Conservation (phyloP, 2,329 filamentous ascomycete genomes). For the Fusarium haematococcum region DNA sequence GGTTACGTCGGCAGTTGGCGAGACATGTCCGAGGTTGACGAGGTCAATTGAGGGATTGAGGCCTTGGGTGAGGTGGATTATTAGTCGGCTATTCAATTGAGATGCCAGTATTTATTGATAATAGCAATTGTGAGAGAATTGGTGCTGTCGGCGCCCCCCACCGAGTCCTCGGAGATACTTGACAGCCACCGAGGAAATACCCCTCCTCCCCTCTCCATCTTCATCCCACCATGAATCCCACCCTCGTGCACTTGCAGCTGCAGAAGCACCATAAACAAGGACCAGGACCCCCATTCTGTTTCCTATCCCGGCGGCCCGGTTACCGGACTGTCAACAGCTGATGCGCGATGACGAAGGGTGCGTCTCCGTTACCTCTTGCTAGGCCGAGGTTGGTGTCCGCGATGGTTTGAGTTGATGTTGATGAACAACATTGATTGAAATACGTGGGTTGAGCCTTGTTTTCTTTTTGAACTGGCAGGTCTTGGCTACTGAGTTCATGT, state of each 20-base stretch:
- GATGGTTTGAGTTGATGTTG: not conserved
- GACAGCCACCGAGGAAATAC: not conserved
- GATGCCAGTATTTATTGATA: not conserved
- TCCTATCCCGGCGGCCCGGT: not conserved
- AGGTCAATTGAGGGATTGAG: not conserved
- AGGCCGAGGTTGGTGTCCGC: not conserved
- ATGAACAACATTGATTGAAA: not conserved
- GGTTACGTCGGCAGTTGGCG: constrained; percentile 24
- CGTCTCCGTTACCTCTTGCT: not conserved
- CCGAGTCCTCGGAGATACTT: not conserved
- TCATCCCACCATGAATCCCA: not conserved
- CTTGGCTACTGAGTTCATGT: not conserved
- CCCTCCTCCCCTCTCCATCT: not conserved
- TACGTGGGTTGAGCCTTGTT: not conserved
- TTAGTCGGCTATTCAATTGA: not conserved
- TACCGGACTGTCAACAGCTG: not conserved
- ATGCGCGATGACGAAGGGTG: not conserved
- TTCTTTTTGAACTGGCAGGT: not conserved
- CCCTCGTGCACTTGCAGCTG: not conserved
- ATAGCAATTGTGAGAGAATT: not conserved
- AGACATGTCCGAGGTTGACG: constrained; percentile 21
- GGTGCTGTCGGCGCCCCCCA: not conserved
- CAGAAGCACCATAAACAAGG: not conserved
- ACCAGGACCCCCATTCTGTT: not conserved
- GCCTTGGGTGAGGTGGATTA: not conserved